phyloP scores from a whole-genome alignment of 1,284 basidiomycete species.

The Ceratobasidium sp. region DNA sequence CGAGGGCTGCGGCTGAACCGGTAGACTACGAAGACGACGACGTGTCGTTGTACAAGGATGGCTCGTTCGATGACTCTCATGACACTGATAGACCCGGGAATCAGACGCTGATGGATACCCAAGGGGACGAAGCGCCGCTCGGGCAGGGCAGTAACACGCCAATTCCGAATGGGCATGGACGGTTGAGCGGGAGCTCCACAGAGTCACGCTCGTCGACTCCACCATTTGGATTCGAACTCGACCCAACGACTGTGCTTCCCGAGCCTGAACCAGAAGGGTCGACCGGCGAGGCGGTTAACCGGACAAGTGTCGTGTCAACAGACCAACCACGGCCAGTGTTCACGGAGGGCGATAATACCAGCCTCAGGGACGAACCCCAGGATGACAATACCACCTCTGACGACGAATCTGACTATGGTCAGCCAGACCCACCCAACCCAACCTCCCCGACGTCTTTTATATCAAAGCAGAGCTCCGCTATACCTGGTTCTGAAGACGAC shows the following conservation, averaged over 20 bases:
- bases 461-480: neutral
- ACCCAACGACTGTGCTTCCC: conserved; percentile 25
- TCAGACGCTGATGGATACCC: neutral
- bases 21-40: conserved; percentile 19
- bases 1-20: neutral
- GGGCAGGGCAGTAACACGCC: conserved; percentile 1
- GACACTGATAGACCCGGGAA: neutral
- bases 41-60: conserved; percentile 14
- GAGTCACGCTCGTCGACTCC: conserved; percentile 33
- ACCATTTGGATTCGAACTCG: conserved; percentile 44
- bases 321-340: neutral
- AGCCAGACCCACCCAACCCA: neutral
- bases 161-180: conserved; percentile 17
- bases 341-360: too few species aligned
- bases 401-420: conserved; percentile 40
- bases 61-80: conserved; percentile 6
- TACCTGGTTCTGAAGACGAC: neutral
- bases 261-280: neutral
- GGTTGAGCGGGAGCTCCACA: conserved; percentile 15
- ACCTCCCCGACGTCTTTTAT: conserved; percentile 2
- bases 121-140: conserved; percentile 17
- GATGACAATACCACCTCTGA: neutral
- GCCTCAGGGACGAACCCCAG: too few species aligned
- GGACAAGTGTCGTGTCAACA: neutral
- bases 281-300: neutral